Percentiles rank a stretch among this genome's conserved stretches.
phyloP scores from a whole-genome alignment of 805 yeast species.

The Ogataea neopini region DNA sequence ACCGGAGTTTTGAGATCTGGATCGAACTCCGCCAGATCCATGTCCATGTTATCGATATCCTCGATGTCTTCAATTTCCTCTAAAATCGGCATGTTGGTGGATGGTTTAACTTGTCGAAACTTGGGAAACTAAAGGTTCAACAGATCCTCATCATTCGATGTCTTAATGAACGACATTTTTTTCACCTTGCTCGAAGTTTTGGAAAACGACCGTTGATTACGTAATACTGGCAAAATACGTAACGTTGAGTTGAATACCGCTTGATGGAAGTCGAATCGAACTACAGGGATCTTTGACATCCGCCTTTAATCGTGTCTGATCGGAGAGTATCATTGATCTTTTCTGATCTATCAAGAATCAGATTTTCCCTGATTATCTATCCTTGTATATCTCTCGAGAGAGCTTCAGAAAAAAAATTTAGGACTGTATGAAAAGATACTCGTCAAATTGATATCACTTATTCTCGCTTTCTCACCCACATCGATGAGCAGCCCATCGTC shows the following conservation, averaged over 20 bases:
- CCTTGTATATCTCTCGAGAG: no score
- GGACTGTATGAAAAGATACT: neutral
- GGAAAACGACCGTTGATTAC: no score
- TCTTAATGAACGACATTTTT: neutral
- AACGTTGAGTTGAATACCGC: no score
- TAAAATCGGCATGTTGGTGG: conserved; percentile 54
- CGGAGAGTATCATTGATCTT: no score
- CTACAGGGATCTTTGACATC: no score
- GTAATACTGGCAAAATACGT: no score
- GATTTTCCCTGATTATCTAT: no score
- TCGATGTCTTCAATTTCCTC: conserved; percentile 79
- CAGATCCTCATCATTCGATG: neutral
- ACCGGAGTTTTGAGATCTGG: conserved; percentile 65
- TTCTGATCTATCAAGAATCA: no score
- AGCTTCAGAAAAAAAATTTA: neutral
- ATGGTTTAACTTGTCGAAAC: neutral
- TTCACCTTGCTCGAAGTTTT: neutral
- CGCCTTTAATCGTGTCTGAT: no score
- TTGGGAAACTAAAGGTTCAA: neutral
- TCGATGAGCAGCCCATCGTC: neutral
- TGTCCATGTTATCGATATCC: conserved; percentile 87
- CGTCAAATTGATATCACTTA: no score
- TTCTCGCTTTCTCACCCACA: neutral
- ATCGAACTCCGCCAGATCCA: conserved; percentile 92
- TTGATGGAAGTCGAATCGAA: no score